Evolutionary conservation across 257 asterid genomes (phyloP).

Genomic region (Jacaranda copaia): DNA sequence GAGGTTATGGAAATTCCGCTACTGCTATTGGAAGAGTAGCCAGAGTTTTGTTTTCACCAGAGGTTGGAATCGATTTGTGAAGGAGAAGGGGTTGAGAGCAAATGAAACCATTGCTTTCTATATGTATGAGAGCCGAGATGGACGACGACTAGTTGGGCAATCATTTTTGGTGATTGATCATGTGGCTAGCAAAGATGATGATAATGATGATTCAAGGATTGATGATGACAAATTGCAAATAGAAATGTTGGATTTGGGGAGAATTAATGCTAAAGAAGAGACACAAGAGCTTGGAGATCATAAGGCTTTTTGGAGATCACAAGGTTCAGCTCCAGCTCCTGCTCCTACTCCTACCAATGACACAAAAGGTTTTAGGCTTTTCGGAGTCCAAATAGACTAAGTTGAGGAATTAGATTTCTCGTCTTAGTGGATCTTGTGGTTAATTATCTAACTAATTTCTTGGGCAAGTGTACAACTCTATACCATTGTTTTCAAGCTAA

Average conservation of each 20-base stretch:
- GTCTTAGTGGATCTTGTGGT: not conserved
- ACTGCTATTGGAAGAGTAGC: conserved; percentile 90
- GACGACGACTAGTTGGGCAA: conserved; percentile 35
- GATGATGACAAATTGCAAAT: not conserved
- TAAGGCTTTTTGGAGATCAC: not conserved
- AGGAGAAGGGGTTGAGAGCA: conserved; percentile 58
- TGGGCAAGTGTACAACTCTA: too few species aligned
- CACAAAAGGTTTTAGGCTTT: conserved; percentile 53
- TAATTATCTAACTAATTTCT: not conserved
- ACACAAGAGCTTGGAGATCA: conserved; percentile 15
- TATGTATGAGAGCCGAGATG: conserved; percentile 44
- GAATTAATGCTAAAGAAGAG: conserved; percentile 3
- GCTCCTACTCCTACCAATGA: not conserved
- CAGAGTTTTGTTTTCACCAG: conserved; percentile 80
- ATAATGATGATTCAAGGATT: not conserved
- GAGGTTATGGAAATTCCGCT: conserved; percentile 73
- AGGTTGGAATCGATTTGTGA: conserved; percentile 83
- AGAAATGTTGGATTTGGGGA: not conserved
- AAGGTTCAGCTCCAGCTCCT: conserved; percentile 31
- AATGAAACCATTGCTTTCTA: conserved; percentile 65
- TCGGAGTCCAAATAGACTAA: conserved; percentile 54
- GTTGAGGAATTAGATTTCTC: not conserved
- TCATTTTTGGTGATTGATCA: conserved; percentile 60
- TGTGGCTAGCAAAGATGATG: conserved; percentile 36
- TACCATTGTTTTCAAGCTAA: too few species aligned